Evolutionary conservation across 2,329 filamentous ascomycete species (phyloP).

Genomic region (Acrodontium crateriforme): DNA sequence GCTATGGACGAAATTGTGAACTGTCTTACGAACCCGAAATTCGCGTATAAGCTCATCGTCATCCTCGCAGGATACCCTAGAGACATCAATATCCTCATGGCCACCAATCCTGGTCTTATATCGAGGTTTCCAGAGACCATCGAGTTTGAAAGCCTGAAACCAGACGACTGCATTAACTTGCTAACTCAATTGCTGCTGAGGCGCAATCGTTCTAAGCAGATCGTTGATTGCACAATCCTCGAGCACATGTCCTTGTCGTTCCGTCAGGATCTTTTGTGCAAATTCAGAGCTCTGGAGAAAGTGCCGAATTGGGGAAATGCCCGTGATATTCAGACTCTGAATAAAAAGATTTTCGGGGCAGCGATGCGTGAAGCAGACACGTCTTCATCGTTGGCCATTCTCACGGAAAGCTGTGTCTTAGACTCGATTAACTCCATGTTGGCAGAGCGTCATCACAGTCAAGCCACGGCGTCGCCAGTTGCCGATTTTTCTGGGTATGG

Average conservation of each 20-base stretch:
- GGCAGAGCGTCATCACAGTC: no score
- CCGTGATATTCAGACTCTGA: conserved; percentile 45
- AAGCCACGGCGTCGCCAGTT: no score
- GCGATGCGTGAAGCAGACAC: conserved; percentile 14
- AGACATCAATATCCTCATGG: conserved; percentile 51
- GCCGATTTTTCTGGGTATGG: no score
- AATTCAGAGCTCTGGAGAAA: conserved; percentile 29
- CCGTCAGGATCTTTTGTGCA: conserved; percentile 9
- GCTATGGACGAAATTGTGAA: conserved; percentile 41
- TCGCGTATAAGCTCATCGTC: conserved; percentile 46
- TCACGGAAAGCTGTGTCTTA: conserved; percentile 17
- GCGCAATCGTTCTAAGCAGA: conserved; percentile 20
- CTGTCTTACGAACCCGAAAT: conserved; percentile 42
- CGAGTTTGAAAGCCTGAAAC: conserved; percentile 34
- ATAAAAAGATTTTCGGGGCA: conserved; percentile 35
- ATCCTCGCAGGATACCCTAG: conserved; percentile 56
- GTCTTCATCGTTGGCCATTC: conserved; percentile 7
- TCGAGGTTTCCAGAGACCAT: conserved; percentile 52
- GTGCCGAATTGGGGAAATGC: conserved; percentile 48
- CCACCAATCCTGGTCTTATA: conserved; percentile 47
- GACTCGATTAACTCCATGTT: conserved; percentile 20
- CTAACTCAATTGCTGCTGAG: conserved; percentile 25
- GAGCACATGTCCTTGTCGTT: conserved; percentile 8
- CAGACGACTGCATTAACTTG: conserved; percentile 20
- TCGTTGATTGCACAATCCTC: conserved; percentile 16